Evolutionary conservation across 1,284 basidiomycete species (phyloP), one percentile per base, ranked within the genome.

Genomic region (Cryptococcus hybrid): DNA sequence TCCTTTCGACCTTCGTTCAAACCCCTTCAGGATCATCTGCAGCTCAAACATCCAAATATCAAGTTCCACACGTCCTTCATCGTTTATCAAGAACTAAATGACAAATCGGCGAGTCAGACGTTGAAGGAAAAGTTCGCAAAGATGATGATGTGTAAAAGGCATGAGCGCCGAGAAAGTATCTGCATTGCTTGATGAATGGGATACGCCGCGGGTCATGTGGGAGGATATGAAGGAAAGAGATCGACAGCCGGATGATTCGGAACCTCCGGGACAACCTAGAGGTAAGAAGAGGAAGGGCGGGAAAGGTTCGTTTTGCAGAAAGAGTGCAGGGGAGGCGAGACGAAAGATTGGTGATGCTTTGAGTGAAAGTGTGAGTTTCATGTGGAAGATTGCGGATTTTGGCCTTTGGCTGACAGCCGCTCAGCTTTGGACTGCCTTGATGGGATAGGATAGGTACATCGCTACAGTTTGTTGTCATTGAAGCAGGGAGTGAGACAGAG

Each of bases 81-180:
- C 7, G 73, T 75, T 1, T 84, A 80, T 60, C 79, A 80, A 57
- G 69, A 70, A 18, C 73, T 84, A 47, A 84, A 84, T 67, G 72
- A 78, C 52, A 82, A 84, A 59, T 77, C 79, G 8, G 77, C 74
- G 0, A 75, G 74, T 7, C 59, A 76, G 40, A 83, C 81, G 0
- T 60, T 82, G 3, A 65, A 70, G n/a, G 77, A 82, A 38, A 72
- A 77, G 38, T 83, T 80, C 64, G 81, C 78, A 5, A 76, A 78
- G 47, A 84, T 84, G 82, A 69, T 84, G 39, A 66, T 82, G 36
- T 55, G 71, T 84, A 58, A 76, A 76, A 43, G 82, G 82, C 3
- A 77, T 84, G 74, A 79, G 77, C 44, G 75, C 80, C 0, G 82
- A 84, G 63, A 80, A 82, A 58, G 81, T 80, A 9, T 68, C 74